phyloP scores from a whole-genome alignment of 306 rosid species.

The Acmispon strigosus region DNA sequence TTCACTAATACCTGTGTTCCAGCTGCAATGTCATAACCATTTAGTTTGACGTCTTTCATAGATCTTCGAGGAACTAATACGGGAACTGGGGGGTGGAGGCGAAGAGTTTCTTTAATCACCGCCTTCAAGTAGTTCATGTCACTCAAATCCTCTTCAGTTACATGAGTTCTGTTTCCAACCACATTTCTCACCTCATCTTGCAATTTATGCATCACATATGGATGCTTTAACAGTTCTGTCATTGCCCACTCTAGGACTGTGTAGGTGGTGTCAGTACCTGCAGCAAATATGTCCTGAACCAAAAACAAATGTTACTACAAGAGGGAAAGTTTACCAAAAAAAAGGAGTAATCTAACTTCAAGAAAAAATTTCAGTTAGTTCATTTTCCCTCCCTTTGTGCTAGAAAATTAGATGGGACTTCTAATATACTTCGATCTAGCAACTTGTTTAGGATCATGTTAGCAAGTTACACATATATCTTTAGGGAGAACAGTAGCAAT shows the following conservation, averaged over 20 bases:
- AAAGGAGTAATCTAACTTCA: no score
- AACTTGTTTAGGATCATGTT: no score
- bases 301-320: not conserved
- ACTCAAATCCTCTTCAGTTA: constrained; percentile 17
- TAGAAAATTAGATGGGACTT: no score
- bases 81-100: no score
- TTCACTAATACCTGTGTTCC: constrained; percentile 21
- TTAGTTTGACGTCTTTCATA: not conserved
- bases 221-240: constrained; percentile 17
- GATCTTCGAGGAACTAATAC: constrained; percentile 2
- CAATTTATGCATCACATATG: constrained; percentile 6
- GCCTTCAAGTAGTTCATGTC: constrained; percentile 28
- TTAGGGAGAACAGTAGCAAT: no score
- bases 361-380: no score
- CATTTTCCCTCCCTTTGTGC: no score
- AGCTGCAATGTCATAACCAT: constrained; percentile 24
- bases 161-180: not conserved
- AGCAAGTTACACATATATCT: no score
- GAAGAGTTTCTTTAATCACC: no score
- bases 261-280: constrained; percentile 17
- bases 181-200: constrained; percentile 22
- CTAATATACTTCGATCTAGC: no score
- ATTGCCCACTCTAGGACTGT: constrained; percentile 22
- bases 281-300: constrained; percentile 20
- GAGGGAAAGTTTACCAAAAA: no score